These are phyloP conservation scores for Sarocladium strictum DNA, from an alignment of 2,329 filamentous ascomycete species.

Conservation along the genomic window DNA sequence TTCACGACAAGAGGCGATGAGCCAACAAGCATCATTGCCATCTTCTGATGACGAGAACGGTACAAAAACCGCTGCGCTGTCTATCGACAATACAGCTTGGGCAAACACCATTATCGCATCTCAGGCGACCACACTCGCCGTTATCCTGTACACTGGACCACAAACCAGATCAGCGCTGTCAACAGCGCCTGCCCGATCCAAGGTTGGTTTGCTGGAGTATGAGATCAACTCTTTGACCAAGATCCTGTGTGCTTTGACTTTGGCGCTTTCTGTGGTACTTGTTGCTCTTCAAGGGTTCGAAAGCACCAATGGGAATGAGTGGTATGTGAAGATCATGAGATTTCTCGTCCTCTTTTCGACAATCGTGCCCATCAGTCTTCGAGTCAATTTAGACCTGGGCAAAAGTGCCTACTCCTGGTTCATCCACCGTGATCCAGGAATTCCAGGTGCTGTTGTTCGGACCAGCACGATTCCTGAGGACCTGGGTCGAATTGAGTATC, in stretches of 20 bases:
- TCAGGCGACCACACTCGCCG: conserved; percentile 79
- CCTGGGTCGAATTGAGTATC: conserved; percentile 88
- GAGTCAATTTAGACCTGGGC: conserved; percentile 94
- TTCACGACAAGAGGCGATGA: conserved; percentile 43
- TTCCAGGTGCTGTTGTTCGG: conserved; percentile 85
- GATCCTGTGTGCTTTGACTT: conserved; percentile 83
- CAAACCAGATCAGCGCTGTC: conserved; percentile 93
- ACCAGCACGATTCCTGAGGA: conserved; percentile 98
- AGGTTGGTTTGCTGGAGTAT: conserved; percentile 86
- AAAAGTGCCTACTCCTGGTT: conserved; percentile 96
- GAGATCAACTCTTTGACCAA: conserved; percentile 98
- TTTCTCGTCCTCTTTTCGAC: conserved; percentile 98
- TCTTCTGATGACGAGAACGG: conserved; percentile 24
- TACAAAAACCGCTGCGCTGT: conserved; percentile 62
- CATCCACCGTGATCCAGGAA: conserved; percentile 85
- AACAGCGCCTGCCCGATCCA: conserved; percentile 85
- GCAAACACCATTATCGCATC: conserved; percentile 96
- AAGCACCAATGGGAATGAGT: conserved; percentile 58
- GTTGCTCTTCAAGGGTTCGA: conserved; percentile 83
- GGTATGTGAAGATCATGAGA: conserved; percentile 98
- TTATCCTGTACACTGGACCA: conserved; percentile 89
- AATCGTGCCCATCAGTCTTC: conserved; percentile 93
- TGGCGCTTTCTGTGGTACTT: conserved; percentile 78
- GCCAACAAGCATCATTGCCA: conserved; percentile 26
- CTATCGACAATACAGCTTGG: conserved; percentile 97